phyloP scores from a whole-genome alignment of 2,329 filamentous ascomycete genomes.

The Diaporthe sp. region DNA sequence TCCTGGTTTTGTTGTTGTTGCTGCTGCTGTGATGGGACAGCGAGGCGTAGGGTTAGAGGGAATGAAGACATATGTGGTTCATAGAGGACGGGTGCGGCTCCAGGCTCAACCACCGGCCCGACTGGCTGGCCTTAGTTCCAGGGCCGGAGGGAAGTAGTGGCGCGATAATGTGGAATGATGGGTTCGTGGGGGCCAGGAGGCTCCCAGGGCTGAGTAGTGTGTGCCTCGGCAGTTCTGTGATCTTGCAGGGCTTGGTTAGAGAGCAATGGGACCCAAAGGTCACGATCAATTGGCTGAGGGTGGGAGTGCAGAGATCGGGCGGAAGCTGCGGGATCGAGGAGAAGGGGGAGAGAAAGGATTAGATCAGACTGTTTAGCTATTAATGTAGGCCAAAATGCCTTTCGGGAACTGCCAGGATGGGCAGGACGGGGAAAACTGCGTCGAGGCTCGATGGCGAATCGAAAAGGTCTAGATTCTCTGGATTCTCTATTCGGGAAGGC shows the following conservation, averaged over 20 bases:
- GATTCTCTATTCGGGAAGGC: not conserved
- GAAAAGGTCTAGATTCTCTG: conserved; percentile 15
- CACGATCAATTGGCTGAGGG: not conserved
- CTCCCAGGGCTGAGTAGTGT: not conserved
- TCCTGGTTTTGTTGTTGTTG: conserved; percentile 12
- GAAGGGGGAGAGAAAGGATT: not conserved
- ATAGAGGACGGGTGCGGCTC: not conserved
- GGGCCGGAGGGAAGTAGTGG: not conserved
- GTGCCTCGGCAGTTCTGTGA: not conserved
- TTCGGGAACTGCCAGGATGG: not conserved
- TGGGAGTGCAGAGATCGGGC: conserved; percentile 27
- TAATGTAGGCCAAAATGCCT: conserved; percentile 10
- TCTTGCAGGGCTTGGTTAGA: not conserved
- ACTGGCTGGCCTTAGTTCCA: conserved; percentile 7
- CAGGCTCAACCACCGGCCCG: conserved; percentile 33
- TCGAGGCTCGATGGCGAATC: conserved; percentile 4
- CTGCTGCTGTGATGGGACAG: conserved; percentile 16
- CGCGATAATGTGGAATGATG: not conserved
- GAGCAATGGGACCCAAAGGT: not conserved
- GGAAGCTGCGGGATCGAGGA: conserved; percentile 24
- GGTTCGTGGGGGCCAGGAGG: not conserved
- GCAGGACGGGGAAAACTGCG: not conserved
- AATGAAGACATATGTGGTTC: conserved; percentile 35
- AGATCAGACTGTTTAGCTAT: not conserved
- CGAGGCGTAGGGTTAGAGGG: conserved; percentile 36